Conservation (phyloP, 257 asterid species). For the Lycium barbarum region DNA sequence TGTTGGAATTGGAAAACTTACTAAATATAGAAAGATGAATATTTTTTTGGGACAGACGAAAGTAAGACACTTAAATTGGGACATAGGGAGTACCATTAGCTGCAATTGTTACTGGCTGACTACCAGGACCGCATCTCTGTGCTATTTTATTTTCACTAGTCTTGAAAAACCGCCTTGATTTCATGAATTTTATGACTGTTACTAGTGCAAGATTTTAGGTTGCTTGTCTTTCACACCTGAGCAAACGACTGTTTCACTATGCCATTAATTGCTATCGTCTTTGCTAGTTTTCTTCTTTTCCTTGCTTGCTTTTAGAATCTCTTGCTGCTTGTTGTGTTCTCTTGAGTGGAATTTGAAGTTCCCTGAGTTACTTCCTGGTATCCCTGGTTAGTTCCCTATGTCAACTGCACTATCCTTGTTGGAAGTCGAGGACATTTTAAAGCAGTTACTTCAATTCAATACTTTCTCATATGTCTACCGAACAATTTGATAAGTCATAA, state of each 20-base stretch:
- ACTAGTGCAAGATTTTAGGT: slow-evolving; percentile 5
- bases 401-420: background rate
- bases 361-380: slow-evolving; percentile 20
- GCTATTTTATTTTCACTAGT: background rate
- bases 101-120: background rate
- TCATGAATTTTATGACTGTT: background rate
- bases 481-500: background rate
- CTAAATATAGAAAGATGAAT: too few species aligned
- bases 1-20: too few species aligned
- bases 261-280: background rate
- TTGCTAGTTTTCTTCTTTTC: background rate
- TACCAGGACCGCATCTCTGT: background rate
- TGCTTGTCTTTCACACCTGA: background rate
- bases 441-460: background rate
- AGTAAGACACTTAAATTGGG: too few species aligned
- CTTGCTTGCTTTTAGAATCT: background rate
- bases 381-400: background rate
- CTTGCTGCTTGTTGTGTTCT: background rate
- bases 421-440: background rate
- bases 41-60: too few species aligned
- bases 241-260: background rate
- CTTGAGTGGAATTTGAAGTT: background rate
- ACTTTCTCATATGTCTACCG: slow-evolving; percentile 3
- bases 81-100: background rate
- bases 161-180: background rate